phyloP scores from a whole-genome alignment of 2,329 filamentous ascomycete genomes.

The Penicillium psychrosexuale region DNA sequence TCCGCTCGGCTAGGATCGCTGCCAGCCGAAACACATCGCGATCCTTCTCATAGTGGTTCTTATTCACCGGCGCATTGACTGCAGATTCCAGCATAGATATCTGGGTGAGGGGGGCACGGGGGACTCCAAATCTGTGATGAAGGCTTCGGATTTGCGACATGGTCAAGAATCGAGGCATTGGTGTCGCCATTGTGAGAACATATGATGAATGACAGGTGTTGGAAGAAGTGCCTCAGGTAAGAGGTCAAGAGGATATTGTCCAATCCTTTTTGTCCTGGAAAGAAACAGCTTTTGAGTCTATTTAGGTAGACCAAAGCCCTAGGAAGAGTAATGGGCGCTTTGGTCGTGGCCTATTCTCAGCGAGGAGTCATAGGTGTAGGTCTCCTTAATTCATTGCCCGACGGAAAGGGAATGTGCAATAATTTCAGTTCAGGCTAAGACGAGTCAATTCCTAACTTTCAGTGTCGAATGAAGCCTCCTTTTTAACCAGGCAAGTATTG shows the following conservation, averaged over 20 bases:
- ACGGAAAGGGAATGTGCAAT: background rate
- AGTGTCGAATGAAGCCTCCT: no score
- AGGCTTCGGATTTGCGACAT: slow-evolving; percentile 8
- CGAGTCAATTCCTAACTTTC: background rate
- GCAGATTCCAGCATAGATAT: background rate
- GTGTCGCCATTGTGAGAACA: slow-evolving; percentile 1
- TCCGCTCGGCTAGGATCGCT: slow-evolving; percentile 27
- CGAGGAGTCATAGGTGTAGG: background rate
- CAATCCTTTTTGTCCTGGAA: background rate
- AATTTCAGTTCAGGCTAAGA: background rate
- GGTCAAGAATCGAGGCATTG: slow-evolving; percentile 13
- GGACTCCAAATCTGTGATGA: background rate
- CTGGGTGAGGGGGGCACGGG: background rate
- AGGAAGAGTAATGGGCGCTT: background rate
- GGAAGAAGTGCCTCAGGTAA: no score
- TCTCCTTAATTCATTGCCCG: background rate
- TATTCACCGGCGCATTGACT: background rate
- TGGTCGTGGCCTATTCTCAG: background rate
- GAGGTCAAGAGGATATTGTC: no score
- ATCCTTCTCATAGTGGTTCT: background rate
- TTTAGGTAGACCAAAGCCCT: background rate
- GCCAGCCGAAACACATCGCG: slow-evolving; percentile 28
- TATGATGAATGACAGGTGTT: no score
- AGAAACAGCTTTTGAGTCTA: background rate
- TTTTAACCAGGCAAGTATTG: background rate